Conservation (phyloP, 2,329 filamentous ascomycete species). For the Penicillium capsulatum region DNA sequence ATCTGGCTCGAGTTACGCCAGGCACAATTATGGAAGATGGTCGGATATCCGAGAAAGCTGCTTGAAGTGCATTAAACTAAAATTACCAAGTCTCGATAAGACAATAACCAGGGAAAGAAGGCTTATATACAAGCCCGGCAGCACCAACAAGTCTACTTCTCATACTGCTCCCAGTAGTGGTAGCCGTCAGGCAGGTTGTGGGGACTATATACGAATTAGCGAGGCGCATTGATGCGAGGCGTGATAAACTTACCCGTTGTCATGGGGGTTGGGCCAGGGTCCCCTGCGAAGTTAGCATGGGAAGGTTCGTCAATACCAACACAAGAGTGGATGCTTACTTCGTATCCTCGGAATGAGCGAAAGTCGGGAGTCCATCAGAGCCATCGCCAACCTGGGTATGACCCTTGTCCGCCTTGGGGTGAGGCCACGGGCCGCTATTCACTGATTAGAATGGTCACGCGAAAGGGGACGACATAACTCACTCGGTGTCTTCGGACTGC, state of each 20-base stretch:
- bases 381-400: conserved; percentile 14
- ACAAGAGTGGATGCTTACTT: conserved; percentile 5
- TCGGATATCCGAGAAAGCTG: too few relatives aligned
- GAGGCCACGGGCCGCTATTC: conserved; percentile 11
- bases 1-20: too few relatives aligned
- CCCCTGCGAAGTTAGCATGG: conserved; percentile 1
- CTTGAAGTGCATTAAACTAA: conserved; percentile 5
- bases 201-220: conserved; percentile 5
- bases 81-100: conserved; percentile 1
- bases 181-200: conserved; percentile 12
- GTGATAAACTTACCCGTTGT: conserved; percentile 11
- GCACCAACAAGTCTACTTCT: conserved; percentile 1
- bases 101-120: conserved; percentile 5
- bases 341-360: conserved; percentile 4
- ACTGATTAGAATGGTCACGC: background rate
- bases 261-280: conserved; percentile 12
- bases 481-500: conserved; percentile 8
- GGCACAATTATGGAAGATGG: too few relatives aligned
- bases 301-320: background rate
- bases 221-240: background rate
- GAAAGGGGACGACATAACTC: background rate
- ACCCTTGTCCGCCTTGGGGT: conserved; percentile 8
- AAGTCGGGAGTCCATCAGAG: conserved; percentile 4
- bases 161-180: conserved; percentile 16
- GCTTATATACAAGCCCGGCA: conserved; percentile 17